Evolutionary conservation across 331 rosid species (phyloP).

Genomic region (Acacia concinna): DNA sequence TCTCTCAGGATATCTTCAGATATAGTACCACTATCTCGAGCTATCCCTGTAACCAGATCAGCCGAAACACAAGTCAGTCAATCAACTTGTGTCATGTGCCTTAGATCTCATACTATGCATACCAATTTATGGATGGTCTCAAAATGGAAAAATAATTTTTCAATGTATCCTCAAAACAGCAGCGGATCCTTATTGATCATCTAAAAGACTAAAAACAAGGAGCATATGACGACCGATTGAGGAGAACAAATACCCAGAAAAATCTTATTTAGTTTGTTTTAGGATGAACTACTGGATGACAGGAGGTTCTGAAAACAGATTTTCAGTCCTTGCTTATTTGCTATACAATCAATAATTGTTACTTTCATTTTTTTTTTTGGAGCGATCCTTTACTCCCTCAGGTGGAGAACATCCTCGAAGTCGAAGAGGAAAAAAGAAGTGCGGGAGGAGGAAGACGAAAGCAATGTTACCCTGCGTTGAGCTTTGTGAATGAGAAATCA

Average conservation of each 20-base stretch:
- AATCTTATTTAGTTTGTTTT: not conserved
- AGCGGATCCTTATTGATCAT: not conserved
- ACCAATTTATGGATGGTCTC: conserved; percentile 1
- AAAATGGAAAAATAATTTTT: not conserved
- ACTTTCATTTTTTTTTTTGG: not conserved
- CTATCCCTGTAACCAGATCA: conserved; percentile 54
- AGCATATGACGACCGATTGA: not conserved
- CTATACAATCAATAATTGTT: not conserved
- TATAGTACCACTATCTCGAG: conserved; percentile 65
- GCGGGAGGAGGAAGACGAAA: not conserved
- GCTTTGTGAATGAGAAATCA: conserved; percentile 4
- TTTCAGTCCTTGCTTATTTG: not conserved
- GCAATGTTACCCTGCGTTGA: not conserved
- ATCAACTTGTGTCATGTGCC: conserved; percentile 4
- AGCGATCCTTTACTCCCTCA: not conserved
- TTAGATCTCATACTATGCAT: conserved; percentile 4
- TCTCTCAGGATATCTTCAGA: conserved; percentile 64
- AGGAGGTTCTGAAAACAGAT: conserved; percentile 14
- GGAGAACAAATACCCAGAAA: not conserved
- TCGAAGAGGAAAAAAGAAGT: not conserved
- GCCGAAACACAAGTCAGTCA: conserved; percentile 23
- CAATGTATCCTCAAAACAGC: not conserved
- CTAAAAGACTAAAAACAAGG: not conserved
- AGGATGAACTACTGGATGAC: conserved; percentile 11
- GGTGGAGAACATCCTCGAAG: not conserved